These are phyloP conservation scores for Kandelia obovata DNA, from an alignment of 345 rosid genomes.

Conservation along the genomic window DNA sequence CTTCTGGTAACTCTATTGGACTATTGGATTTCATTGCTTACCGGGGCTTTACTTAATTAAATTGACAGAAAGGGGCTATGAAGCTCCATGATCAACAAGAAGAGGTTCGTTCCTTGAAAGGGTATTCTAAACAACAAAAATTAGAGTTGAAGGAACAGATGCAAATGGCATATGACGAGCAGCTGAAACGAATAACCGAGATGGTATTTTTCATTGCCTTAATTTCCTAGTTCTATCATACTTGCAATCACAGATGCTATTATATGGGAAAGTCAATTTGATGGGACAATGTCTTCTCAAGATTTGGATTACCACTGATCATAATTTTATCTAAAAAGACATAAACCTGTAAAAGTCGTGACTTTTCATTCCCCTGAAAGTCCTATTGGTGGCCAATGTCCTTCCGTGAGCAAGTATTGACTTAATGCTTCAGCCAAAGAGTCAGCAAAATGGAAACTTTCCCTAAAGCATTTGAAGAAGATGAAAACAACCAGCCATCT, in stretches of 20 bases:
- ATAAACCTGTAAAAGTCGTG: not conserved
- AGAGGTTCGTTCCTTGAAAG: slow-evolving; percentile 53
- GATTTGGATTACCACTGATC: not conserved
- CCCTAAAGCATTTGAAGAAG: not conserved
- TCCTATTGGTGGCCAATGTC: no score
- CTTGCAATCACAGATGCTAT: not conserved
- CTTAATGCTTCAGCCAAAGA: not conserved
- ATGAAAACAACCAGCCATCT: not conserved
- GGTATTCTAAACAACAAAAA: slow-evolving; percentile 55
- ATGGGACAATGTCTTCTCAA: not conserved
- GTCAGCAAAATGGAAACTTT: not conserved
- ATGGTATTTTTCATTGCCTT: slow-evolving; percentile 34
- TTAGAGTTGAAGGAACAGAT: slow-evolving; percentile 58
- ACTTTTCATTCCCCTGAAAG: not conserved
- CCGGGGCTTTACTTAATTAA: not conserved
- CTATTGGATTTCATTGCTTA: not conserved
- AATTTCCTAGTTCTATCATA: not conserved
- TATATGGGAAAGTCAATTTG: not conserved
- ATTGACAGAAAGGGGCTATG: slow-evolving; percentile 55
- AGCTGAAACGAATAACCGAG: slow-evolving; percentile 62
- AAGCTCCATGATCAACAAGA: slow-evolving; percentile 65
- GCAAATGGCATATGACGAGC: slow-evolving; percentile 50
- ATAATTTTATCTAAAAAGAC: not conserved
- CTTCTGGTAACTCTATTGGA: not conserved
- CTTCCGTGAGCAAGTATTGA: not conserved